A percentile compares a stretch with the other conserved stretches of the same genome.
phyloP scores from a whole-genome alignment of 73 alveolate species.

The Symbiodinium natans region DNA sequence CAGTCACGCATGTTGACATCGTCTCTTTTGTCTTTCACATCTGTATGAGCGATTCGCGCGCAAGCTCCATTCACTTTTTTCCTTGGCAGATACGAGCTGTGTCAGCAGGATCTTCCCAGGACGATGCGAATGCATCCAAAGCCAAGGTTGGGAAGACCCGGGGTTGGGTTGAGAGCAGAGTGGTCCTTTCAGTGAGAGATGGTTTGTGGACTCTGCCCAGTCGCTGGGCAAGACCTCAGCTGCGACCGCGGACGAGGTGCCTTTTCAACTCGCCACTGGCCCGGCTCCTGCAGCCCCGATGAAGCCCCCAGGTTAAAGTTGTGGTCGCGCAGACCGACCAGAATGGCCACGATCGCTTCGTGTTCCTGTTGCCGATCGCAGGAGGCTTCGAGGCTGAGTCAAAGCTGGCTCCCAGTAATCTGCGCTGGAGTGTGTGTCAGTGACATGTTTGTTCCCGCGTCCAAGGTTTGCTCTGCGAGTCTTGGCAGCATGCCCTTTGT shows the following conservation, averaged over 20 bases:
- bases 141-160: background rate
- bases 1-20: no score
- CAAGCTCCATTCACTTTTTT: no score
- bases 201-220: no score
- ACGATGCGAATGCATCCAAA: background rate
- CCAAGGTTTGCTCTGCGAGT: background rate
- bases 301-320: background rate
- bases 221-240: background rate
- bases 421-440: background rate
- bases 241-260: background rate
- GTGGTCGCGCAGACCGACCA: background rate
- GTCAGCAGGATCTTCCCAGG: background rate
- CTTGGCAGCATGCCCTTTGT: background rate
- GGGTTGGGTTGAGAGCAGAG: background rate
- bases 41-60: no score
- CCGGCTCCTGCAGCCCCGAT: no score
- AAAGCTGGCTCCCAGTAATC: background rate
- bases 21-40: no score
- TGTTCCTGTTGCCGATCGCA: background rate
- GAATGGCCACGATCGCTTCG: background rate
- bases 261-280: background rate
- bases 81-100: no score
- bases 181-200: no score
- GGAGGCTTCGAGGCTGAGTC: background rate
- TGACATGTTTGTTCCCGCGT: no score